A percentile compares a stretch with the other conserved stretches of the same genome.
Evolutionary conservation across 805 yeast species (phyloP).

Genomic region (Debaryomyces maramus): DNA sequence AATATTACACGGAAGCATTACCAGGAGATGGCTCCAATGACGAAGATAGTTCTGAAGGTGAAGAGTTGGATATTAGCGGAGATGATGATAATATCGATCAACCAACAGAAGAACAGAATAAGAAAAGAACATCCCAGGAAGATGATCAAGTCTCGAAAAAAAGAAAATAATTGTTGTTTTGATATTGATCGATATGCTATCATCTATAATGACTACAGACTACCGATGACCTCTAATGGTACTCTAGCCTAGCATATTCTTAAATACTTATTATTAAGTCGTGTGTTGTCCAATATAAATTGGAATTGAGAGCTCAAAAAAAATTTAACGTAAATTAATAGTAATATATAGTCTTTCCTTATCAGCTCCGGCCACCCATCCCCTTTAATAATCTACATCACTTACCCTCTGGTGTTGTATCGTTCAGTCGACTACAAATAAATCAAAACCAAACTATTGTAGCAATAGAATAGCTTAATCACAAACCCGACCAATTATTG

Average conservation of each 20-base stretch:
- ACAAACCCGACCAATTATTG: background rate
- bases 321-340: background rate
- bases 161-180: background rate
- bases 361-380: conserved; percentile 1
- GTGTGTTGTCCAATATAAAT: background rate
- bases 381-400: background rate
- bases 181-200: too few species aligned
- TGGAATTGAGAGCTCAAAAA: background rate
- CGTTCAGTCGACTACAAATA: conserved; percentile 4
- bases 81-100: conserved; percentile 35
- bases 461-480: background rate
- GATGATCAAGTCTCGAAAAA: background rate
- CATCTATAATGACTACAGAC: too few species aligned
- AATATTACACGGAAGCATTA: conserved; percentile 74
- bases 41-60: conserved; percentile 46
- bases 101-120: too few species aligned
- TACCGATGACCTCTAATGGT: background rate
- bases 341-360: background rate
- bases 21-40: conserved; percentile 57
- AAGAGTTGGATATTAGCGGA: conserved; percentile 53
- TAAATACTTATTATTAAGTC: background rate
- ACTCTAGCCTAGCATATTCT: background rate
- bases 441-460: background rate
- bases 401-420: conserved; percentile 1
- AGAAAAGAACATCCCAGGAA: background rate